Conservation (phyloP, 2,329 filamentous ascomycete genomes). For the Bisporella sp. region DNA sequence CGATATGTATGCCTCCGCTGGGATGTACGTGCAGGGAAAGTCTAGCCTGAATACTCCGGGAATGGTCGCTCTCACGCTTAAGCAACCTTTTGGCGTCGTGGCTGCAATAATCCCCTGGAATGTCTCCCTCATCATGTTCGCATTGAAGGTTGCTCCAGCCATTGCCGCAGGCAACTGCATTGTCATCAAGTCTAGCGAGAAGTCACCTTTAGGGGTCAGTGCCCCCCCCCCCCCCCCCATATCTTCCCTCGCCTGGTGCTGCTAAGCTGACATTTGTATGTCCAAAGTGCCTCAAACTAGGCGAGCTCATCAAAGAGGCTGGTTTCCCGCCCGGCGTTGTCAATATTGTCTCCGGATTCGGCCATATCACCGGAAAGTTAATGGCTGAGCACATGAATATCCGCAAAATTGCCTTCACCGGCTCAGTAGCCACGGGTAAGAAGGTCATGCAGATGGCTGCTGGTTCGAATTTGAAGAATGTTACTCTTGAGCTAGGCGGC, state of each 20-base stretch:
- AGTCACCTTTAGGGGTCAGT: slow-evolving; percentile 52
- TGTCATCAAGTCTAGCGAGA: slow-evolving; percentile 56
- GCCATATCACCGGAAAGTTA: slow-evolving; percentile 56
- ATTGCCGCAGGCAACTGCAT: slow-evolving; percentile 52
- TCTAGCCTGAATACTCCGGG: slow-evolving; percentile 59
- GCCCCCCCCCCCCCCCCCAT: background rate
- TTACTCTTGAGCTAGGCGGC: slow-evolving; percentile 56
- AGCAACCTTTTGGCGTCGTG: slow-evolving; percentile 69
- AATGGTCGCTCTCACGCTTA: slow-evolving; percentile 59
- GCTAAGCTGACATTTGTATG: background rate
- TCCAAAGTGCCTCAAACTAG: slow-evolving; percentile 46
- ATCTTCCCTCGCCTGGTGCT: background rate
- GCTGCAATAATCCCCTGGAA: slow-evolving; percentile 74
- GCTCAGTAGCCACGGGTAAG: slow-evolving; percentile 60
- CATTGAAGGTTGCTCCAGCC: slow-evolving; percentile 67
- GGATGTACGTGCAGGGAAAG: slow-evolving; percentile 69
- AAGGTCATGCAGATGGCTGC: slow-evolving; percentile 65
- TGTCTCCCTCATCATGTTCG: slow-evolving; percentile 67
- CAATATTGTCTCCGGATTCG: slow-evolving; percentile 65
- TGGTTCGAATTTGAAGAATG: slow-evolving; percentile 48
- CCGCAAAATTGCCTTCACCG: slow-evolving; percentile 71
- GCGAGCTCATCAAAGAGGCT: slow-evolving; percentile 56
- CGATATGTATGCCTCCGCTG: slow-evolving; percentile 69
- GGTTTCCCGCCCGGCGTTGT: slow-evolving; percentile 71
- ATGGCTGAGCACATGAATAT: slow-evolving; percentile 58